A percentile compares a stretch with the other conserved stretches of the same genome.
phyloP scores from a whole-genome alignment of 306 rosid species.

The Cucurbita argyrosperma region DNA sequence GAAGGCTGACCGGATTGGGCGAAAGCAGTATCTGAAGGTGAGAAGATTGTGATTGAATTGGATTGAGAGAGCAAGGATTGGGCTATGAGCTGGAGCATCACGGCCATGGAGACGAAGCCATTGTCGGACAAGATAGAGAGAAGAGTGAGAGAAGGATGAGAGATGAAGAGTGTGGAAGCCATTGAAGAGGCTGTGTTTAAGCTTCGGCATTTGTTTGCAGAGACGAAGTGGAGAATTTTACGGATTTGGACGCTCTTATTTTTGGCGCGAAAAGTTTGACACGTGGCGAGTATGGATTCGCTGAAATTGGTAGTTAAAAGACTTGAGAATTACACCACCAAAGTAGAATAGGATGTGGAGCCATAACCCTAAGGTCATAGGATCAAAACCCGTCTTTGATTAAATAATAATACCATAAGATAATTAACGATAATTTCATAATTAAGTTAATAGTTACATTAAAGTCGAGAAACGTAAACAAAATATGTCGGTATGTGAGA shows the following conservation, averaged over 20 bases:
- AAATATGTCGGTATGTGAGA: too few relatives aligned
- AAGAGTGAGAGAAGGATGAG: constrained; percentile 12
- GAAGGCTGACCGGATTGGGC: constrained; percentile 56
- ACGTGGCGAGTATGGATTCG: not conserved
- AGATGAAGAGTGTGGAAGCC: constrained; percentile 24
- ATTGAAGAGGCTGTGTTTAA: constrained; percentile 27
- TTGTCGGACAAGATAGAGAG: constrained; percentile 45
- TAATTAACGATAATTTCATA: too few relatives aligned
- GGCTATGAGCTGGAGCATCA: constrained; percentile 49
- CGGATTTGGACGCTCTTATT: not conserved
- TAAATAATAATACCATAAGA: too few relatives aligned
- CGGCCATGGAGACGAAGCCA: constrained; percentile 57
- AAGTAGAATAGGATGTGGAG: too few relatives aligned
- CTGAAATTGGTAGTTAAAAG: not conserved
- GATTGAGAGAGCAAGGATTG: constrained; percentile 25
- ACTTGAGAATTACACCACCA: too few relatives aligned
- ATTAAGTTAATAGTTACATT: too few relatives aligned
- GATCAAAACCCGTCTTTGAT: too few relatives aligned
- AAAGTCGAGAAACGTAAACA: too few relatives aligned
- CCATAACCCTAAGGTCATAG: too few relatives aligned
- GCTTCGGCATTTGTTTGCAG: not conserved
- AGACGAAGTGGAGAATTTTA: not conserved
- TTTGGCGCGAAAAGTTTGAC: not conserved
- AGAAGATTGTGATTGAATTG: constrained; percentile 59
- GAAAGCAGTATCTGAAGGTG: constrained; percentile 64